phyloP scores from a whole-genome alignment of 805 yeast genomes.

The Ascoidea rubescens region DNA sequence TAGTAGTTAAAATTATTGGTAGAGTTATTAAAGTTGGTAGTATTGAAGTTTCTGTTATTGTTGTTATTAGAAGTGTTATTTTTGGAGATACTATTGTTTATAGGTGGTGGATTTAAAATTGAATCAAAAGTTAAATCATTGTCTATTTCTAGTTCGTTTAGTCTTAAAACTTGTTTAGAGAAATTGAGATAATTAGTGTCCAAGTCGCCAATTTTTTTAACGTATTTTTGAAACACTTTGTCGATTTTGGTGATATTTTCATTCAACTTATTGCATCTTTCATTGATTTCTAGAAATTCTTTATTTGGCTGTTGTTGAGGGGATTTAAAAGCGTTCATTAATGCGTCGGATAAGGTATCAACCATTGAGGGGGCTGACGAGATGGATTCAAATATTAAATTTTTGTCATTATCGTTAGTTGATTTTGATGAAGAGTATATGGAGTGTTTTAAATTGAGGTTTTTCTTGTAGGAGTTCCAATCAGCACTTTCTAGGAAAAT shows the following conservation, averaged over 20 bases:
- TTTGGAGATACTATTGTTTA: not conserved
- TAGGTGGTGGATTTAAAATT: not conserved
- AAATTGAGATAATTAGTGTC: conserved; percentile 62
- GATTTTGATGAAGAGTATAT: conserved; percentile 7
- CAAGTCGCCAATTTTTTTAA: conserved; percentile 59
- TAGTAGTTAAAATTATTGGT: not conserved
- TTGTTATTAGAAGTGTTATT: not conserved
- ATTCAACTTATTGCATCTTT: conserved; percentile 69
- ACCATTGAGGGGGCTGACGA: conserved; percentile 15
- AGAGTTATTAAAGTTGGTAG: conserved; percentile 3
- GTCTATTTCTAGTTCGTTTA: conserved; percentile 43
- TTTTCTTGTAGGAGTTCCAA: conserved; percentile 57
- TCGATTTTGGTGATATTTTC: conserved; percentile 74
- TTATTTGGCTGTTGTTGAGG: conserved; percentile 40
- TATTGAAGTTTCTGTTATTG: not conserved
- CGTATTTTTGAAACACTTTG: conserved; percentile 57
- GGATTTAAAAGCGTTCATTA: conserved; percentile 83
- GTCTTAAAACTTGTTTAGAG: conserved; percentile 50
- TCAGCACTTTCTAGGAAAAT: conserved; percentile 61
- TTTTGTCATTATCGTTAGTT: conserved; percentile 10
- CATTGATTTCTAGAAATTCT: conserved; percentile 74
- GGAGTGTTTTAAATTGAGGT: conserved; percentile 24
- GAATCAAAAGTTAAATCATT: conserved; percentile 9
- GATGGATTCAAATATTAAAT: not conserved
- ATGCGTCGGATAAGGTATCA: conserved; percentile 62